These are phyloP conservation scores for Grosmannia penicillata DNA, from an alignment of 2,329 filamentous ascomycete genomes.

Conservation along the genomic window DNA sequence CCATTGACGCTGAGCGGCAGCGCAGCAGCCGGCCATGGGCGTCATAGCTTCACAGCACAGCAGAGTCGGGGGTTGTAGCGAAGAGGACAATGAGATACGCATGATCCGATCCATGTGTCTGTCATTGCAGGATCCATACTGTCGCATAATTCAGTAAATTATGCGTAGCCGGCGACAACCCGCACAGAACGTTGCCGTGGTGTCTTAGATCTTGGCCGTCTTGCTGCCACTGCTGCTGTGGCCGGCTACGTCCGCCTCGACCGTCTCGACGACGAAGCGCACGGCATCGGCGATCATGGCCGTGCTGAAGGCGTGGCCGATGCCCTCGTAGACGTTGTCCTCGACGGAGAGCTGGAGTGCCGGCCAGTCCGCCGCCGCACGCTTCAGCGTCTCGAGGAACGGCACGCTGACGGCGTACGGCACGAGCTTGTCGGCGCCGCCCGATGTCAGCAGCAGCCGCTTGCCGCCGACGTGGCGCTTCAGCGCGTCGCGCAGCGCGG, in stretches of 20 bases:
- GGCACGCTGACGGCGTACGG: slow-evolving; percentile 46
- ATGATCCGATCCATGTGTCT: no score
- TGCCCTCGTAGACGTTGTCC: slow-evolving; percentile 52
- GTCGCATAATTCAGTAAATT: no score
- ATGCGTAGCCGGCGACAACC: no score
- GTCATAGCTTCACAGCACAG: no score
- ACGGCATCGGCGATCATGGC: slow-evolving; percentile 55
- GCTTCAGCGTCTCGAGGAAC: slow-evolving; percentile 48
- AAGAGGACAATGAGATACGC: no score
- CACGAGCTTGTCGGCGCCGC: slow-evolving; percentile 56
- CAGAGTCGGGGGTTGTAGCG: no score
- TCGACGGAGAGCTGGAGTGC: slow-evolving; percentile 42
- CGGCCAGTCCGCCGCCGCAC: slow-evolving; percentile 33
- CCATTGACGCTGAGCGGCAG: slow-evolving; percentile 16
- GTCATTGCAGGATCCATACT: no score
- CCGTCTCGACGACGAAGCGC: slow-evolving; percentile 44
- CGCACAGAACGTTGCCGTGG: no score
- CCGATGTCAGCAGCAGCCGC: slow-evolving; percentile 48
- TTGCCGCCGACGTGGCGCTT: slow-evolving; percentile 42
- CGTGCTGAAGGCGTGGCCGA: slow-evolving; percentile 54
- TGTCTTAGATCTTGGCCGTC: no score
- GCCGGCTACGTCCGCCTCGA: slow-evolving; percentile 19
- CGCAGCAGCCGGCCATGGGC: slow-evolving; percentile 23
- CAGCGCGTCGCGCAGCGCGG: slow-evolving; percentile 28
- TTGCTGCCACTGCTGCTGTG: slow-evolving; percentile 1